A percentile compares a stretch with the other conserved stretches of the same genome.
Evolutionary conservation across 2,329 filamentous ascomycete species (phyloP).

Genomic region (Fusarium avenaceum): DNA sequence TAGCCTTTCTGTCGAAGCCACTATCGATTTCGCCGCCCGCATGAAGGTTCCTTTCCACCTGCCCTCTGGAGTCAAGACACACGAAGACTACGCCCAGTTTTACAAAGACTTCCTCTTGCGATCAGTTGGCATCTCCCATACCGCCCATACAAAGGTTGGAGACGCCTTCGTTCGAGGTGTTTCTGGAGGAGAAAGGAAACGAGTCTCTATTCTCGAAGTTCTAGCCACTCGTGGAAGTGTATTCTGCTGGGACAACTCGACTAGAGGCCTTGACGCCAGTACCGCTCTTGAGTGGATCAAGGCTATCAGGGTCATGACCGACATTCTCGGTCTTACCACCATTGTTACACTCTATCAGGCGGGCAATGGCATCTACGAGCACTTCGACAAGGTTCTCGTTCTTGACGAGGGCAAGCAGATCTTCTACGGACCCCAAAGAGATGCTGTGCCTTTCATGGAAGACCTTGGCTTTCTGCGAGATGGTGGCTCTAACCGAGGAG

Average conservation of each 20-base stretch:
- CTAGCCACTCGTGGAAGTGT: constrained; percentile 70
- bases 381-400: constrained; percentile 79
- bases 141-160: constrained; percentile 74
- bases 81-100: constrained; percentile 61
- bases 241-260: constrained; percentile 77
- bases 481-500: constrained; percentile 72
- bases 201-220: constrained; percentile 76
- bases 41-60: constrained; percentile 67
- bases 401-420: constrained; percentile 75
- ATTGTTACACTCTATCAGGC: constrained; percentile 78
- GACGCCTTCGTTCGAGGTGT: constrained; percentile 76
- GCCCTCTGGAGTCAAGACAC: constrained; percentile 58
- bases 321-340: constrained; percentile 69
- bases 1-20: constrained; percentile 77
- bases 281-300: constrained; percentile 73
- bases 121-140: constrained; percentile 70
- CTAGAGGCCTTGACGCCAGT: constrained; percentile 74
- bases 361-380: constrained; percentile 75
- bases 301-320: constrained; percentile 72
- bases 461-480: constrained; percentile 72
- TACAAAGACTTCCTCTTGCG: constrained; percentile 68
- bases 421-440: constrained; percentile 71
- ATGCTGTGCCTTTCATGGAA: constrained; percentile 75
- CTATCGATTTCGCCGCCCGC: constrained; percentile 76
- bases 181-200: constrained; percentile 76